These are phyloP conservation scores for Phytophthora melonis DNA, from an alignment of 352 stramenopile species.

Conservation along the genomic window DNA sequence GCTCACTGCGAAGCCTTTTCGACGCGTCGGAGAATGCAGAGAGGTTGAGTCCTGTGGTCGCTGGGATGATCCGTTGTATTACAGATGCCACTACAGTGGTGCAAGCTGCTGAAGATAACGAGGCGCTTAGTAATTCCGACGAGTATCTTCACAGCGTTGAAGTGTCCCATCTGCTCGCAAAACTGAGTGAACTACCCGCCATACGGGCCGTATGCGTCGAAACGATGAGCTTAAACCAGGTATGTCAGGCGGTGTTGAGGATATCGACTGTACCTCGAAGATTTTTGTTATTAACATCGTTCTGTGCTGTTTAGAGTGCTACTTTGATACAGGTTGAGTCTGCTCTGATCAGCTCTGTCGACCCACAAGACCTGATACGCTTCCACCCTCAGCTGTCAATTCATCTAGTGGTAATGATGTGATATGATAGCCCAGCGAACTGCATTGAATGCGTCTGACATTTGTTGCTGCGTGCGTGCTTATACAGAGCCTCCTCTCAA, in stretches of 20 bases:
- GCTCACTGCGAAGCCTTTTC: slow-evolving; percentile 57
- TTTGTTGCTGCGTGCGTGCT: slow-evolving; percentile 5
- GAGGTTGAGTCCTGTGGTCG: slow-evolving; percentile 57
- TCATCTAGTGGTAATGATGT: slow-evolving; percentile 63
- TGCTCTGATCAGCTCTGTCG: slow-evolving; percentile 54
- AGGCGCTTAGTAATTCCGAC: slow-evolving; percentile 59
- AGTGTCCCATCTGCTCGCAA: slow-evolving; percentile 68
- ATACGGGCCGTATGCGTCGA: slow-evolving; percentile 63
- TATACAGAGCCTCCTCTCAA: slow-evolving; percentile 68
- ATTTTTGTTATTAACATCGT: neutral
- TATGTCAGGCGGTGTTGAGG: slow-evolving; percentile 16
- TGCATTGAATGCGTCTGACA: neutral
- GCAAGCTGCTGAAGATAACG: slow-evolving; percentile 51
- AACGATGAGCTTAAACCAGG: slow-evolving; percentile 80
- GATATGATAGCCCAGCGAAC: neutral
- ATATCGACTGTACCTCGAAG: too few species aligned
- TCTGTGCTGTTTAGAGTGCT: slow-evolving; percentile 49
- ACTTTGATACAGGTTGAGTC: slow-evolving; percentile 77
- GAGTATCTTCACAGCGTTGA: slow-evolving; percentile 76
- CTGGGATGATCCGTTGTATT: slow-evolving; percentile 67
- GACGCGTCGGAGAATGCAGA: slow-evolving; percentile 46
- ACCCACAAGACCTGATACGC: slow-evolving; percentile 56
- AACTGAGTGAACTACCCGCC: slow-evolving; percentile 56
- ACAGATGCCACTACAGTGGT: slow-evolving; percentile 53
- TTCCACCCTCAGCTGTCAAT: slow-evolving; percentile 81